Evolutionary conservation across 2,329 filamentous ascomycete genomes (phyloP), one percentile per base, ranked within the genome.

Genomic region (Paecilomyces niveus): DNA sequence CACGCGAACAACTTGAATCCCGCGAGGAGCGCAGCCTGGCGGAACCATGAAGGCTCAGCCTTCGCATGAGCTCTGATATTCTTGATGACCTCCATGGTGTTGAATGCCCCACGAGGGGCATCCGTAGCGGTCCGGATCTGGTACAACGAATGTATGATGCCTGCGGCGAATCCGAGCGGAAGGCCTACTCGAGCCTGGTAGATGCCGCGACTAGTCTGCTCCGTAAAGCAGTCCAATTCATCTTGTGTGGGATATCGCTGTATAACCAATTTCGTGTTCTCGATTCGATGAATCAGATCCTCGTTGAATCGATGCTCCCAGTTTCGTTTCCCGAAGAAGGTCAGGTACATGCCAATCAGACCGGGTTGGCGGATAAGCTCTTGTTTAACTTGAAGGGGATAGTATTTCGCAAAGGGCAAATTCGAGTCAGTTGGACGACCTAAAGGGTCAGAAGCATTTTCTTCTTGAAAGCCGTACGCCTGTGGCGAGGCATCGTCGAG

Each of bases 201-300:
- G 1, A 68, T n/a, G 31, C 50, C 24, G 2, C 55, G 60, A 22
- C 67, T 65, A 54, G 55, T 45, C 50, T 64, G 59, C n/a, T 61
- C 58, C 21, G 69, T 64, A 35, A 72, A 63, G 21, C 67, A 67
- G 59, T 75, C 72, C 22, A 74, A 53, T 56, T 75, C 73, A 8
- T 68, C 65, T 57, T 75, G 73, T 1, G 70, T 72, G 2, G 66
- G 65, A 6, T 57, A 22, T 9, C 73, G 68, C 26, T 67, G 63
- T 1, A 68, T 58, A 4, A 68, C 9, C 18, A 66, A 59, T 21
- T 64, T 63, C 15, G 57, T 58, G 10, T 63, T 61, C 15, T 68
- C 65, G 1, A 71, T 56, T 7, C 67, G 65, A 1, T 62, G 35
- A 4, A 31, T 45, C 64, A 60, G 15, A 15, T 18, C 11, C 13